Base-by-base conservation (phyloP, 75 land plant species). In the Pinus albicaulis region DNA sequence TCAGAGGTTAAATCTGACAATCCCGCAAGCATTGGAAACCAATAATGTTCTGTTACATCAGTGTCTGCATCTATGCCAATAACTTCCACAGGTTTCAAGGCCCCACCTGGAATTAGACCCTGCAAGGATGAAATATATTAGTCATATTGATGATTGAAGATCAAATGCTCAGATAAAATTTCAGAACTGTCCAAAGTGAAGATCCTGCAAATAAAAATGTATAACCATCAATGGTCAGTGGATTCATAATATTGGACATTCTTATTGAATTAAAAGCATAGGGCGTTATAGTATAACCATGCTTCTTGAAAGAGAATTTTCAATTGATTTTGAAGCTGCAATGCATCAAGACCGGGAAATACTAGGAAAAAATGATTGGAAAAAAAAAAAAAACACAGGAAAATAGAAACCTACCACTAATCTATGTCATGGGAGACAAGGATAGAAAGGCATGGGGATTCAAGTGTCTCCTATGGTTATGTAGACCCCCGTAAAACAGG, bases 1-100 rank as follows among this genome's bases (percentile, higher is more conserved):
- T 96, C 99, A 41, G 92, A 89, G 31, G 99, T 96, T 23, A 96
- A 81, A 75, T 96, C 99, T 76, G 99, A 96, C 44, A 96, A 80
- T 25, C 99, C 99, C 77, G 92, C 99, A 34, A 96, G 80, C 99
- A 96, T 96, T 31, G 98, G 99, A 82, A 96, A 96, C 98, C 99
- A 96, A 76, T 94, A 96, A 74, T 92, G 94, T 77, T 96, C 99
- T 56, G 97, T 92, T 26, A 96, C 86, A 62, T 94, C 99, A 81
- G 88, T 80, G 8, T 83, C 88, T 10, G 62, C 31, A 55, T n/a
- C 75, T 17, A 73, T 76, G 48, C 71, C 71, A 8, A 68, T 68
- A 56, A 31, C 73, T 69, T 87, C 86, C 55, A 94, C 86, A 8
- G 92, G 88, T 77, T 88, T 92, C 52, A 91, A 74, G 25, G 88